Percentiles rank a stretch among this genome's conserved stretches.
Conservation (phyloP, 1,284 basidiomycete species). For the Leccinum proximum region DNA sequence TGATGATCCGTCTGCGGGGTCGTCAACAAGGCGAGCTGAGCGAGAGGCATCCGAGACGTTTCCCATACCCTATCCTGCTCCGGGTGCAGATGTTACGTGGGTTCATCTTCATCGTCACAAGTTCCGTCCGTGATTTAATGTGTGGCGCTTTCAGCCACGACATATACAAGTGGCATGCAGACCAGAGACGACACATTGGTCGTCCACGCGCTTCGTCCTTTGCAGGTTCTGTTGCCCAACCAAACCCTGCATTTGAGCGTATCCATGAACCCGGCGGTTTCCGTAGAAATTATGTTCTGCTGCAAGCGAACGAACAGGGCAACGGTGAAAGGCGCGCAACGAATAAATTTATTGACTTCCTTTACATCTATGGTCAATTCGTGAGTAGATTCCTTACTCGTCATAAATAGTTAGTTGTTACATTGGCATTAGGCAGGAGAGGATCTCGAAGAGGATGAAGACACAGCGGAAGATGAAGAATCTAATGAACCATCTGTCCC, state of each 20-base stretch:
- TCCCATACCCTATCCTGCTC: slow-evolving; percentile 81
- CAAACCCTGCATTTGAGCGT: slow-evolving; percentile 79
- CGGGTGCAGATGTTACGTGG: slow-evolving; percentile 89
- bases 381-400: slow-evolving; percentile 46
- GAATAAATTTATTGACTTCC: slow-evolving; percentile 90
- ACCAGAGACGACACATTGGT: slow-evolving; percentile 55
- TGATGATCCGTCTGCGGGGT: slow-evolving; percentile 29
- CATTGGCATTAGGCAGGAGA: slow-evolving; percentile 73
- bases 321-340: slow-evolving; percentile 63
- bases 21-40: slow-evolving; percentile 33
- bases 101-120: slow-evolving; percentile 33
- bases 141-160: slow-evolving; percentile 57
- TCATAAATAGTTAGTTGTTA: background rate
- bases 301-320: slow-evolving; percentile 68
- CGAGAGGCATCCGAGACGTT: slow-evolving; percentile 60
- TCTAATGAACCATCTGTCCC: slow-evolving; percentile 26
- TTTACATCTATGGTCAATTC: slow-evolving; percentile 93
- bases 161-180: slow-evolving; percentile 92
- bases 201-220: slow-evolving; percentile 73
- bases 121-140: slow-evolving; percentile 16
- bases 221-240: slow-evolving; percentile 52
- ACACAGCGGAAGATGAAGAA: slow-evolving; percentile 47
- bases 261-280: slow-evolving; percentile 95
- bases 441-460: slow-evolving; percentile 85
- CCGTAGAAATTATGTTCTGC: slow-evolving; percentile 80